These are phyloP conservation scores for Camptophora hylomeconis DNA, from an alignment of 2,329 filamentous ascomycete species.

Conservation along the genomic window DNA sequence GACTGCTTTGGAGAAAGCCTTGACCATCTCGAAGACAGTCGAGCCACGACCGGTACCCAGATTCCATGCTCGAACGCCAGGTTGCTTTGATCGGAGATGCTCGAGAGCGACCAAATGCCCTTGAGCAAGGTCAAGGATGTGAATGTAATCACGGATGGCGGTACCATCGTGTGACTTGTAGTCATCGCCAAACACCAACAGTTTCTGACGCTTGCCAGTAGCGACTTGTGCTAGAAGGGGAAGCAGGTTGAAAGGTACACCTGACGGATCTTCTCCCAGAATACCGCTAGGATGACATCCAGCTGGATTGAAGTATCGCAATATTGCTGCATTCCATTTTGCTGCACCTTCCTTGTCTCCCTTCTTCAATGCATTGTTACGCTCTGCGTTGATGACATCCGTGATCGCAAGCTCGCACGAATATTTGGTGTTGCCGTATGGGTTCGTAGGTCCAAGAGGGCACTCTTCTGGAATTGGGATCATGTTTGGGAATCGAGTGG, in stretches of 20 bases:
- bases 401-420: slow-evolving; percentile 85
- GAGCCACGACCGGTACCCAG: slow-evolving; percentile 86
- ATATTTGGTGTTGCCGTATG: slow-evolving; percentile 93
- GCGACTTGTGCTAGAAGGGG: slow-evolving; percentile 91
- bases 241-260: slow-evolving; percentile 88
- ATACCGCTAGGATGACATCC: slow-evolving; percentile 89
- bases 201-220: slow-evolving; percentile 84
- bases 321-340: slow-evolving; percentile 82
- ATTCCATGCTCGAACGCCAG: slow-evolving; percentile 93
- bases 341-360: slow-evolving; percentile 58
- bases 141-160: slow-evolving; percentile 95
- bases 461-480: slow-evolving; percentile 97
- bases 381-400: slow-evolving; percentile 77
- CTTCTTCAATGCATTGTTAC: slow-evolving; percentile 66
- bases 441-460: slow-evolving; percentile 92
- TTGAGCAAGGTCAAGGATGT: slow-evolving; percentile 77
- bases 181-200: slow-evolving; percentile 90
- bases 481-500: slow-evolving; percentile 92
- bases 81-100: slow-evolving; percentile 70
- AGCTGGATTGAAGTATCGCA: slow-evolving; percentile 96
- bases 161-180: slow-evolving; percentile 84
- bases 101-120: slow-evolving; percentile 84
- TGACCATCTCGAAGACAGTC: slow-evolving; percentile 95
- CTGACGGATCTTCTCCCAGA: slow-evolving; percentile 96
- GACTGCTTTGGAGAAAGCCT: slow-evolving; percentile 78